Conservation (phyloP, 2,329 filamentous ascomycete genomes). For the Aspergillus sojae region DNA sequence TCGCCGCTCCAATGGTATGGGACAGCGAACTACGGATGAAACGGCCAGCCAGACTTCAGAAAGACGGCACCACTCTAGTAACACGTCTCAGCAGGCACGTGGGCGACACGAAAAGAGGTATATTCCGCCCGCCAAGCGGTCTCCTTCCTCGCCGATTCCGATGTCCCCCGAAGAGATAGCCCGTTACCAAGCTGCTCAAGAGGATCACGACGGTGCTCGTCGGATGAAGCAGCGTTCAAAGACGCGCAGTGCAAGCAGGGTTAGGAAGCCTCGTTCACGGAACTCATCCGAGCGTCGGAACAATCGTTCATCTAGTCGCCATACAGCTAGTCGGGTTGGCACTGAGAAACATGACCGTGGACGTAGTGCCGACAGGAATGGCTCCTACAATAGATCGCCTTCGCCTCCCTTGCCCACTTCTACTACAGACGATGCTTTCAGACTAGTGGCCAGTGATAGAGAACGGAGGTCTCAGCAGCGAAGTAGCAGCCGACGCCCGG, state of each 20-base stretch:
- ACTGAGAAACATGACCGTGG: conserved; percentile 50
- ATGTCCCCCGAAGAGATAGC: conserved; percentile 87
- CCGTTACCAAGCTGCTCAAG: conserved; percentile 48
- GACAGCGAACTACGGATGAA: conserved; percentile 48
- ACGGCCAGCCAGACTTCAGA: conserved; percentile 51
- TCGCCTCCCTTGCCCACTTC: conserved; percentile 80
- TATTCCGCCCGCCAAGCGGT: conserved; percentile 77
- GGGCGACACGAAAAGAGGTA: conserved; percentile 68
- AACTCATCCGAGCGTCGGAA: conserved; percentile 33
- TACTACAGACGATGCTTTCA: conserved; percentile 62
- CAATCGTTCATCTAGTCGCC: conserved; percentile 47
- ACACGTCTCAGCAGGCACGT: conserved; percentile 67
- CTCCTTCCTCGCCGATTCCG: conserved; percentile 86
- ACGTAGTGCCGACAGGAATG: conserved; percentile 63
- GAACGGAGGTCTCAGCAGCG: conserved; percentile 53
- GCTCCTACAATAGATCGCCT: conserved; percentile 68
- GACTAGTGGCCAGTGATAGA: conserved; percentile 48
- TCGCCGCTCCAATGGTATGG: conserved; percentile 53
- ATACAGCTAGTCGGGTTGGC: conserved; percentile 41
- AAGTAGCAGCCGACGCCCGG: conserved; percentile 54
- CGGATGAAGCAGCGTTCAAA: conserved; percentile 40
- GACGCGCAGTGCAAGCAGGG: conserved; percentile 52
- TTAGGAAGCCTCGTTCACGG: conserved; percentile 48
- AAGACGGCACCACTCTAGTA: conserved; percentile 56
- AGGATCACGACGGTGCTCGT: conserved; percentile 53